A percentile compares a stretch with the other conserved stretches of the same genome.
These are phyloP conservation scores for Monocercomonoides exilis DNA, from an alignment of 78 protist species.

Conservation along the genomic window DNA sequence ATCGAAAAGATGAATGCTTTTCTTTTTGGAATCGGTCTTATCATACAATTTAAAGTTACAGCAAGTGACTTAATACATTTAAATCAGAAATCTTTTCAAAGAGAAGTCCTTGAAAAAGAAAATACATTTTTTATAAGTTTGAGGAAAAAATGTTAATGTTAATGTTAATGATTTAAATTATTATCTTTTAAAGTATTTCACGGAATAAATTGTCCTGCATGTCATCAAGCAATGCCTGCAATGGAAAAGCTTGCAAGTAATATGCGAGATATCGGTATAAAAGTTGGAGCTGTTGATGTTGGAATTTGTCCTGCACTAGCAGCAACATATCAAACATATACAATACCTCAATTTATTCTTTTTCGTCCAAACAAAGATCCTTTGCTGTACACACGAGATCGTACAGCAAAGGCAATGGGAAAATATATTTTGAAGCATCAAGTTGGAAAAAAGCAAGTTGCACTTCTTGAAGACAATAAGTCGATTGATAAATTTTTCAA, in stretches of 20 bases:
- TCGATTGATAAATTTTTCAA: background rate
- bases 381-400: background rate
- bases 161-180: background rate
- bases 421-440: background rate
- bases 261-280: background rate
- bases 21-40: too few relatives aligned
- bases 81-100: background rate
- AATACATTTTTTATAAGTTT: background rate
- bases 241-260: background rate
- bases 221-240: background rate
- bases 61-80: too few relatives aligned
- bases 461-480: background rate
- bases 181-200: too few relatives aligned
- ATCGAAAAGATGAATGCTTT: too few relatives aligned
- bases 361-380: background rate
- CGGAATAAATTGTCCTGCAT: background rate
- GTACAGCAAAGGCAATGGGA: background rate
- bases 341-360: background rate
- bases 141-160: background rate
- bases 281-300: background rate
- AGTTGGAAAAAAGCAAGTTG: background rate
- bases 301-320: too few relatives aligned
- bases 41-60: too few relatives aligned
- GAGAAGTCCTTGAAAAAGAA: background rate
- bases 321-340: background rate